Percentiles rank a stretch among this genome's conserved stretches.
Conservation (phyloP, 2,329 filamentous ascomycete species). For the Xylaria arbuscula region DNA sequence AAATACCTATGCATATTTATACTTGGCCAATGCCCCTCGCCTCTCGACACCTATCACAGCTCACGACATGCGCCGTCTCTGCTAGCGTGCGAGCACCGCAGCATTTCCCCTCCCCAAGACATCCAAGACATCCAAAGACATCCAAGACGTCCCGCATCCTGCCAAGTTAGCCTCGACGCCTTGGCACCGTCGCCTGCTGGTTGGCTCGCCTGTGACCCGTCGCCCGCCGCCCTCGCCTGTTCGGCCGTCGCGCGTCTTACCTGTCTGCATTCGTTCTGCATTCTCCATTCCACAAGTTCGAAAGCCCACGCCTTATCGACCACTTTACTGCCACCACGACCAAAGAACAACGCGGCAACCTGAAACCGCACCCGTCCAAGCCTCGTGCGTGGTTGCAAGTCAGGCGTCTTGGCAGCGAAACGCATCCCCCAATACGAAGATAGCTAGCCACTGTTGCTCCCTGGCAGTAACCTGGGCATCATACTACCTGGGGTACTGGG, state of each 20-base stretch:
- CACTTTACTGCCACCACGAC: constrained; percentile 16
- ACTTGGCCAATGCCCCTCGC: constrained; percentile 8
- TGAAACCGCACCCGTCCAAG: constrained; percentile 30
- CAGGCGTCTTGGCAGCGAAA: constrained; percentile 22
- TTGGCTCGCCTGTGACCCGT: constrained; percentile 13
- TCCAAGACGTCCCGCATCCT: background rate
- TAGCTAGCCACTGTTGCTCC: background rate
- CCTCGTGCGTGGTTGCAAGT: constrained; percentile 30
- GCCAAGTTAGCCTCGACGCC: constrained; percentile 33
- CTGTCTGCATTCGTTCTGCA: background rate
- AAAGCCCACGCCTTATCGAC: constrained; percentile 21
- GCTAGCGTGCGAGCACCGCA: constrained; percentile 15
- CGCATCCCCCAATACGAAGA: constrained; percentile 1
- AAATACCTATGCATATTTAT: constrained; percentile 10
- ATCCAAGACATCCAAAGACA: constrained; percentile 6
- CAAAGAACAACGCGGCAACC: constrained; percentile 27
- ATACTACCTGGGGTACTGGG: background rate
- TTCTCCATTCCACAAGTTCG: constrained; percentile 24
- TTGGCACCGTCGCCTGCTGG: constrained; percentile 26
- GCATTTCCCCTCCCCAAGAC: constrained; percentile 17
- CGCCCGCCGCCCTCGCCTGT: constrained; percentile 17
- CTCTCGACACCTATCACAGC: constrained; percentile 7
- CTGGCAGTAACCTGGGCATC: background rate
- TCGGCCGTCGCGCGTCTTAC: constrained; percentile 23
- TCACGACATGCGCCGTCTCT: constrained; percentile 8